Evolutionary conservation across 345 rosid genomes (phyloP).

Genomic region (Psidium guajava): DNA sequence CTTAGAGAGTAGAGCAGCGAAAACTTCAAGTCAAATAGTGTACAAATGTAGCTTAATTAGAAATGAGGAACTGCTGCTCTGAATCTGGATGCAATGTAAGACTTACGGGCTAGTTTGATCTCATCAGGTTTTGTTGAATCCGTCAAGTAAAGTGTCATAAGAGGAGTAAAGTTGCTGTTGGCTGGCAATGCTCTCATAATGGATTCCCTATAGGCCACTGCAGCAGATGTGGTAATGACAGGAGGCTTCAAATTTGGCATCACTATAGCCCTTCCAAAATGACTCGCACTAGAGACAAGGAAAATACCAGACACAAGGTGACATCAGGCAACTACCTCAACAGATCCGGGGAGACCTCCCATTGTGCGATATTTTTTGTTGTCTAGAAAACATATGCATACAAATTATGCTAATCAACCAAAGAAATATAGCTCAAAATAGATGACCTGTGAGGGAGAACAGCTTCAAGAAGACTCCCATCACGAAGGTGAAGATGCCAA

Average conservation of each 20-base stretch:
- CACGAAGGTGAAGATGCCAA: slow-evolving; percentile 91
- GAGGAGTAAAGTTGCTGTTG: slow-evolving; percentile 55
- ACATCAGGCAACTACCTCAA: background rate
- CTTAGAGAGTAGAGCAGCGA: background rate
- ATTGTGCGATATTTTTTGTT: background rate
- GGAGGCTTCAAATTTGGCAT: slow-evolving; percentile 96
- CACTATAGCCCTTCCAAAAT: slow-evolving; percentile 77
- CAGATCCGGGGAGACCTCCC: background rate
- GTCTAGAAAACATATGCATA: background rate
- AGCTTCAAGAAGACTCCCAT: slow-evolving; percentile 53
- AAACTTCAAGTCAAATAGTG: background rate
- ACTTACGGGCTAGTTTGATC: slow-evolving; percentile 84
- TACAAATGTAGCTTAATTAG: background rate
- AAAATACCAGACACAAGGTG: background rate
- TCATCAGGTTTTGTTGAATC: slow-evolving; percentile 75
- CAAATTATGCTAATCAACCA: background rate
- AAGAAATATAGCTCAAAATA: background rate
- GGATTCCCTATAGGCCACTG: slow-evolving; percentile 33
- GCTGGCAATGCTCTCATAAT: slow-evolving; percentile 32
- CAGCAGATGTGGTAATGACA: slow-evolving; percentile 66
- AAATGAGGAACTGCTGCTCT: background rate
- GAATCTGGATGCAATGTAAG: background rate
- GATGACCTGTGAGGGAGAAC: slow-evolving; percentile 67
- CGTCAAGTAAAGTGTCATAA: slow-evolving; percentile 92
- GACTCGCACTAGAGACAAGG: slow-evolving; percentile 32